Conservation (phyloP, 129 eudicot species). For the Chrysanthemum lavandulifolium region DNA sequence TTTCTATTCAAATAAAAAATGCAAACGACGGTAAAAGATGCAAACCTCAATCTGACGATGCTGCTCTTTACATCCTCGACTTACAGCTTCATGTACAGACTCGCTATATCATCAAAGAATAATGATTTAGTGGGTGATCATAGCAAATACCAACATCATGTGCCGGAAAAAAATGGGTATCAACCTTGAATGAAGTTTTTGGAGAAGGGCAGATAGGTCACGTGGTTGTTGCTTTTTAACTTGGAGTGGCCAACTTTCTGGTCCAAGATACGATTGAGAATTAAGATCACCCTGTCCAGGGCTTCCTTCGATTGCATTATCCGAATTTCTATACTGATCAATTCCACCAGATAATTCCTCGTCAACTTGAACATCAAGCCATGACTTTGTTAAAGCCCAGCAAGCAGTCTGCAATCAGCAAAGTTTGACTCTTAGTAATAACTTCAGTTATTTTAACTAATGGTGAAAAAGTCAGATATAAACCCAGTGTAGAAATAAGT, state of each 20-base stretch:
- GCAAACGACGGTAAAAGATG: not conserved
- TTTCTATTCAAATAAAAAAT: constrained; percentile 3
- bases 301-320: constrained; percentile 58
- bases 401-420: constrained; percentile 82
- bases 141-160: not conserved
- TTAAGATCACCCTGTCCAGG: constrained; percentile 45
- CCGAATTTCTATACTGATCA: constrained; percentile 51
- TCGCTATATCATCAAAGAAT: constrained; percentile 45
- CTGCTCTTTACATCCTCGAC: constrained; percentile 91
- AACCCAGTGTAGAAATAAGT: too few relatives aligned
- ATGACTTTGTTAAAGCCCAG: constrained; percentile 97
- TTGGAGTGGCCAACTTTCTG: constrained; percentile 91
- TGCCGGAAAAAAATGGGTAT: not conserved
- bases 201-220: constrained; percentile 79
- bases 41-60: constrained; percentile 92
- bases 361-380: constrained; percentile 94
- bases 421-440: not conserved
- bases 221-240: constrained; percentile 82
- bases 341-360: constrained; percentile 56
- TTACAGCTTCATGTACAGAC: constrained; percentile 79
- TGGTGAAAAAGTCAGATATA: too few relatives aligned
- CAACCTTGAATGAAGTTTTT: constrained; percentile 96
- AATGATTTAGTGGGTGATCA: not conserved
- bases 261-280: constrained; percentile 55
- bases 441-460: not conserved